Evolutionary conservation across 441 rosid genomes (phyloP), one percentile per base, ranked within the genome.

Genomic region (Adansonia gregorii): DNA sequence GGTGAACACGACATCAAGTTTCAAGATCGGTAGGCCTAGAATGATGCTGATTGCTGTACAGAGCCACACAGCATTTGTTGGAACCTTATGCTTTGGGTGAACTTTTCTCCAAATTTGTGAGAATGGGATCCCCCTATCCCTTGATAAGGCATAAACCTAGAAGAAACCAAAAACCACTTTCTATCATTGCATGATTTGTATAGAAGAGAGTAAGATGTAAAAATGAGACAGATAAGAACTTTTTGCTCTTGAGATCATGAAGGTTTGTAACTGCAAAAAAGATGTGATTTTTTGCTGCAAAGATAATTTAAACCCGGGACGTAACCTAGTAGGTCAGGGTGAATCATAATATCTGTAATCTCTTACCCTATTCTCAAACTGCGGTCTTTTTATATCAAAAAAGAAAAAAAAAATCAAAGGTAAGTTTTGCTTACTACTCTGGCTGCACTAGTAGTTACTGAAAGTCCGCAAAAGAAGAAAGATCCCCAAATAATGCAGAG

Each of bases 391-490:
- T 6, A 7, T 43, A 43, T 7, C 46, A 43, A 43, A 43, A 41
- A 17, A 15, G 6, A 35, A 35, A 35, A 14, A 49, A 12, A 12
- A 51, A 51, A 51, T 51, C 5, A 4, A 1, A 41, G 15, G 49
- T 4, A 12, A 55, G 39, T 0, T 17, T 24, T 27, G 59, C 85
- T 74, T 75, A 88, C 93, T 72, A 88, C 89, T 89, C 91, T 84
- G 43, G 89, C 89, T 11, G 93, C 93, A 76, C 93, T 86, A 3
- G 90, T 84, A 5, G 88, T 86, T 51, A 84, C 72, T 3, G 90
- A 88, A 54, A 88, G 90, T 39, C 93, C 93, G 52, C 93, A 85
- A 63, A 90, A 88, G 89, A 90, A 90, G 84, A 87, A 88, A 3
- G 92, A 87, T 10, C 92, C 92, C 91, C 92, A 88, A 65, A 90